Percentiles rank a stretch among this genome's conserved stretches.
Evolutionary conservation across 805 yeast species (phyloP).

Genomic region (Metschnikowia chrysomelidarum): DNA sequence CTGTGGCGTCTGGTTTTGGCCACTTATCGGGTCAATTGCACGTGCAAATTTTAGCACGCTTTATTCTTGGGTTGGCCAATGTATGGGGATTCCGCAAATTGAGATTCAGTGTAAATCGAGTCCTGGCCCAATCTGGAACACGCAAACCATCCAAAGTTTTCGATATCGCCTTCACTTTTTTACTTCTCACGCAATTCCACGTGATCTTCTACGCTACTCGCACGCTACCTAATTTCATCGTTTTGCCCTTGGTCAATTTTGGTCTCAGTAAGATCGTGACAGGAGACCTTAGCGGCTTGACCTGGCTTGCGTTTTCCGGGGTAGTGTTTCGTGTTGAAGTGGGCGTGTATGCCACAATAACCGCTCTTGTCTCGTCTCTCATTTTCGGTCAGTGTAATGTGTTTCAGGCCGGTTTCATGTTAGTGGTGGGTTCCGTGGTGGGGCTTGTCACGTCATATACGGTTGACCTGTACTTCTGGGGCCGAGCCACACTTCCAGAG

Average conservation of each 20-base stretch:
- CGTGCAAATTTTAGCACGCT: slow-evolving; percentile 56
- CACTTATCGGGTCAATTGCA: slow-evolving; percentile 50
- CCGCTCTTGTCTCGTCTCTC: slow-evolving; percentile 47
- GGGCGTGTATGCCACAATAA: slow-evolving; percentile 48
- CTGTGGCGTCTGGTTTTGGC: too few relatives aligned
- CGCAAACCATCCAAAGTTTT: slow-evolving; percentile 19
- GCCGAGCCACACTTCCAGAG: slow-evolving; percentile 63
- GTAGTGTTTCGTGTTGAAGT: slow-evolving; percentile 73
- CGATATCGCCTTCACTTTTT: slow-evolving; percentile 58
- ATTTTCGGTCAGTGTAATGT: slow-evolving; percentile 47
- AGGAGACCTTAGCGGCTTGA: slow-evolving; percentile 49
- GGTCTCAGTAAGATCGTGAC: slow-evolving; percentile 51
- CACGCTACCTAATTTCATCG: slow-evolving; percentile 84
- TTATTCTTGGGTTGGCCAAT: slow-evolving; percentile 62
- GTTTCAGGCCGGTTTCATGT: slow-evolving; percentile 31
- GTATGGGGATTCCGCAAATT: slow-evolving; percentile 50
- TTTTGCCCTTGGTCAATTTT: slow-evolving; percentile 65
- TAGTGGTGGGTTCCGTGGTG: slow-evolving; percentile 47
- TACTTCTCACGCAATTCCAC: slow-evolving; percentile 74
- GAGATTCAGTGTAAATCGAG: slow-evolving; percentile 33
- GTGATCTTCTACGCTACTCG: slow-evolving; percentile 76
- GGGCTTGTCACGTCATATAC: slow-evolving; percentile 49
- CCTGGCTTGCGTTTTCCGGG: slow-evolving; percentile 59
- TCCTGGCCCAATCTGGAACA: slow-evolving; percentile 15
- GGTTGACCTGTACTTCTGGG: slow-evolving; percentile 82